phyloP scores from a whole-genome alignment of 2,329 filamentous ascomycete genomes.

The Fusarium pilosicola region DNA sequence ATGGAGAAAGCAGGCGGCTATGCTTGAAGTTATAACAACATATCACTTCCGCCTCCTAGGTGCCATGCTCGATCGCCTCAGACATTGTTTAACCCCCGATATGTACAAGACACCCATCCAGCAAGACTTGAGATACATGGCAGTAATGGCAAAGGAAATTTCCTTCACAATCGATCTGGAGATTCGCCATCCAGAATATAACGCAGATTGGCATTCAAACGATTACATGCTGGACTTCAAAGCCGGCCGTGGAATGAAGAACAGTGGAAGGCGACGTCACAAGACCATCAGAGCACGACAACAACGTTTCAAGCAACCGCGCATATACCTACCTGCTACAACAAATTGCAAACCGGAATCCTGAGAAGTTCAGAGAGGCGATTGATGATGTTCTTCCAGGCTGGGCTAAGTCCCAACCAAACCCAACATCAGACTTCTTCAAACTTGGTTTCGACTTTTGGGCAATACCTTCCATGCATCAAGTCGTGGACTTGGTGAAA shows the following conservation, averaged over 20 bases:
- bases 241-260: no score
- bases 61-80: accelerated
- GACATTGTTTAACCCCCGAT: neutral
- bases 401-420: accelerated
- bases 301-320: no score
- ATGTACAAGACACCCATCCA: neutral
- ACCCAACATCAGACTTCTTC: neutral
- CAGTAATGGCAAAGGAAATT: no score
- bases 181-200: no score
- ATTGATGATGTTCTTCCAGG: neutral
- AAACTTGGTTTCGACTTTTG: neutral
- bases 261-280: no score
- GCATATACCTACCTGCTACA: neutral
- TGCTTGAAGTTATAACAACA: accelerated
- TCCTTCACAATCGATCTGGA: no score
- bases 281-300: no score
- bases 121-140: neutral
- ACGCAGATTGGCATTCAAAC: no score
- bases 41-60: neutral
- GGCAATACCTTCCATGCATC: neutral
- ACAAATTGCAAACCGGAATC: neutral
- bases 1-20: neutral
- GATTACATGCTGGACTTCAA: no score
- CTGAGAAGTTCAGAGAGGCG: neutral
- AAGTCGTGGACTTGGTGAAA: neutral